Base-by-base conservation (phyloP, 148 eudicot species). In the Spergularia marina region DNA sequence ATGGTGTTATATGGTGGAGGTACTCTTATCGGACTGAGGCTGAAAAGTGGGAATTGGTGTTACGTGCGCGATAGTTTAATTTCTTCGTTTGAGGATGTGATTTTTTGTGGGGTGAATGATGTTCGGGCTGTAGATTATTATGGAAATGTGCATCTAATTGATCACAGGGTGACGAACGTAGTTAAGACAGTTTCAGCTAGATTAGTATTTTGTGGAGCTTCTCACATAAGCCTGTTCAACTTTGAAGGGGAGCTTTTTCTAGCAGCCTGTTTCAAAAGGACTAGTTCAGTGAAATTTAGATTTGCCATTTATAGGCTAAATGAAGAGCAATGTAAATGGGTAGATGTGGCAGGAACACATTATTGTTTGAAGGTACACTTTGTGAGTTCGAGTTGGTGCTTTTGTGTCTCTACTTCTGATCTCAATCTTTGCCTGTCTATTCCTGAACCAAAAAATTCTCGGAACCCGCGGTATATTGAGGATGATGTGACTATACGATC, bases 1-100 rank as follows among this genome's bases (percentile, higher is more conserved):
- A 25, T 74, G 30, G 77, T 74, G 53, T n/a, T 74, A 5, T 74
- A 17, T 53, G 57, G 30, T 1, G 13, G 2, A 23, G 70, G 77
- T 1, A 63, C 52, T 6, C 41, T 64, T 8, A 14, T 63, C 15
- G 36, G 65, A 0, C 13, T 58, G 3, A 57, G 30, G 47, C 11
- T 72, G 30, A 20, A 25, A 12, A 13, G 36, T 57, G 75, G 65
- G 12, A 58, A 18, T 36, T 72, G 75, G 53, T 10, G 18, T 7
- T 58, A 39, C 21, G 75, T 72, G 6, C 53, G n/a, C 5, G 12
- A 39, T 18, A 58, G 65, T 7, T 23, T 70, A 4, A 11, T 30
- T 14, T 14, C 2, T 30, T 10, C 12, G 21, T 53, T 70, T 18
- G 40, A 7, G 41, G 76, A 73, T 16, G 36, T 73, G 18, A 60